A percentile compares a stretch with the other conserved stretches of the same genome.
phyloP scores from a whole-genome alignment of 768 basidiomycete genomes.

The Sarcodon aspratus region DNA sequence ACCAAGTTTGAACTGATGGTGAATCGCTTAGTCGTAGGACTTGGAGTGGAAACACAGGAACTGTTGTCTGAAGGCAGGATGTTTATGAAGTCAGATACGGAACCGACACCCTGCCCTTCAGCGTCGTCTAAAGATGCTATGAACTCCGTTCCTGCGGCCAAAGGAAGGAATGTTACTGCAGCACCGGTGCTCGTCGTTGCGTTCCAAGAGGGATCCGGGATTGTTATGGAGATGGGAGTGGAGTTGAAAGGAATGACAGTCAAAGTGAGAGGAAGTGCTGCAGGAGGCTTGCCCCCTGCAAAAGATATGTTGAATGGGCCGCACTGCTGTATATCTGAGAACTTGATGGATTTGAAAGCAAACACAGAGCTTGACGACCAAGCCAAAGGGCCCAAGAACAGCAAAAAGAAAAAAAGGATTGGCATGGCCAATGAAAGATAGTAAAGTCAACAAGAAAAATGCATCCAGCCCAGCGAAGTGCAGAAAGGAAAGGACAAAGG shows the following conservation, averaged over 20 bases:
- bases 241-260: constrained; percentile 43
- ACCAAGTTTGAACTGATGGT: constrained; percentile 19
- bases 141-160: constrained; percentile 35
- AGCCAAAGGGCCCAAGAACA: background rate
- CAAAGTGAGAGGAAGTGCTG: constrained; percentile 30
- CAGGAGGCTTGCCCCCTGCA: constrained; percentile 23
- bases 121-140: constrained; percentile 44
- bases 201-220: constrained; percentile 18
- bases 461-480: background rate
- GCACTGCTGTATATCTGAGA: constrained; percentile 41
- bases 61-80: constrained; percentile 30
- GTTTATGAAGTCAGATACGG: constrained; percentile 35
- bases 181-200: constrained; percentile 27
- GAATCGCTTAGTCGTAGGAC: constrained; percentile 16
- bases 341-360: constrained; percentile 17
- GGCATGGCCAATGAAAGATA: background rate
- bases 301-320: constrained; percentile 35
- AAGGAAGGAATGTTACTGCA: constrained; percentile 38
- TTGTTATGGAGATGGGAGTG: constrained; percentile 32
- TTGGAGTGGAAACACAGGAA: constrained; percentile 26
- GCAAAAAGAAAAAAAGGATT: background rate
- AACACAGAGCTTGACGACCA: background rate
- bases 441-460: background rate
- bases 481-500: background rate
- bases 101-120: constrained; percentile 25